Percentiles rank a stretch among this genome's conserved stretches.
These are phyloP conservation scores for Pleurozium schreberi DNA, from an alignment of 225 moss, liverwort and hornwort species.

Conservation along the genomic window DNA sequence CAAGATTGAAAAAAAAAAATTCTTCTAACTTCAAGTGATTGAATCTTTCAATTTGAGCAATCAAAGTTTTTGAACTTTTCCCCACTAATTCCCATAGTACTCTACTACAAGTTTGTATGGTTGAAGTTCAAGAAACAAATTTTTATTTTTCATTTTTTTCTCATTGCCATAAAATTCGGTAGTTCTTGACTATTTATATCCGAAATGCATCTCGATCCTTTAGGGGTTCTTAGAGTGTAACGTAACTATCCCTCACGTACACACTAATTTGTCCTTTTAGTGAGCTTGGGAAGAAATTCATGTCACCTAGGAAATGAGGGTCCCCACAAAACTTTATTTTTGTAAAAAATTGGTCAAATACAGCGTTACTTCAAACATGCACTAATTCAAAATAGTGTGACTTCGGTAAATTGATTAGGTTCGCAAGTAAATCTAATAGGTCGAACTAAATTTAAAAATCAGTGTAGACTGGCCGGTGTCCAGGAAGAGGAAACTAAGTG, in stretches of 20 bases:
- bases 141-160: neutral
- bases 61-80: neutral
- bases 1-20: neutral
- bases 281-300: rapidly evolving
- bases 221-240: neutral
- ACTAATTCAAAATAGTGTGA: neutral
- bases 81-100: rapidly evolving
- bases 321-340: neutral
- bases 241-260: neutral
- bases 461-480: neutral
- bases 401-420: no score
- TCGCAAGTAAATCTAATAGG: neutral
- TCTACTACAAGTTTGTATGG: rapidly evolving
- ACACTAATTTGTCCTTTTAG: no score
- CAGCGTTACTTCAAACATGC: no score
- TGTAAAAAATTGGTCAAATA: neutral
- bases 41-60: neutral
- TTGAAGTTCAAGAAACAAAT: neutral
- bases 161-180: neutral
- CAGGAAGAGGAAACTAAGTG: neutral
- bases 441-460: neutral
- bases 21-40: neutral
- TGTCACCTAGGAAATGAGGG: no score
- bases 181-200: neutral
- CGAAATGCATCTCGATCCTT: rapidly evolving